Conservation (phyloP, 164 flowering plant genomes). For the Dillenia turbinata region DNA sequence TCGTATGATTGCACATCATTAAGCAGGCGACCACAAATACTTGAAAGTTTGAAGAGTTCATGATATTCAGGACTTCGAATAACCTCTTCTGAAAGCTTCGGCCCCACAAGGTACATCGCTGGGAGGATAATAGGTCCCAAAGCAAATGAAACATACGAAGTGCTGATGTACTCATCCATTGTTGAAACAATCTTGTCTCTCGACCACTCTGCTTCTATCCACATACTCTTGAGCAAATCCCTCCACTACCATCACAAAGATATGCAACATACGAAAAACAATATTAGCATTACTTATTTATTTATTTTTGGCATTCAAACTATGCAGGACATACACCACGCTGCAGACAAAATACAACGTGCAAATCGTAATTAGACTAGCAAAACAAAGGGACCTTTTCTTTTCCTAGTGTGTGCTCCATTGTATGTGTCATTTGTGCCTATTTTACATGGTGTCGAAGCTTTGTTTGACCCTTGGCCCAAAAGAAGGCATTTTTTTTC, state of each 20-base stretch:
- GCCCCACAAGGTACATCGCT: slow-evolving; percentile 27
- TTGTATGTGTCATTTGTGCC: too few species aligned
- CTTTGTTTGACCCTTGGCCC: too few species aligned
- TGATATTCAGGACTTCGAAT: slow-evolving; percentile 20
- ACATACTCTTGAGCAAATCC: slow-evolving; percentile 21
- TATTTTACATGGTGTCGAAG: too few species aligned
- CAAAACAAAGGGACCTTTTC: too few species aligned
- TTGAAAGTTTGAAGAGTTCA: slow-evolving; percentile 17
- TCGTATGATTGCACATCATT: slow-evolving; percentile 25
- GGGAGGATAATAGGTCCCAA: slow-evolving; percentile 32
- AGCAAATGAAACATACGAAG: slow-evolving; percentile 24
- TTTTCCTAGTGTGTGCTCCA: too few species aligned
- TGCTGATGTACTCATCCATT: slow-evolving; percentile 22
- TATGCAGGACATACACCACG: too few species aligned
- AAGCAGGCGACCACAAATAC: slow-evolving; percentile 29
- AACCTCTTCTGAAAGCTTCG: slow-evolving; percentile 21
- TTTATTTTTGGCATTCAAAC: too few species aligned
- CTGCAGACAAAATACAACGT: too few species aligned
- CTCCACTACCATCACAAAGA: slow-evolving; percentile 19
- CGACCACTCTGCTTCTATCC: slow-evolving; percentile 32
- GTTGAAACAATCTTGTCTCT: slow-evolving; percentile 17
- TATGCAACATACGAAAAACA: not conserved
- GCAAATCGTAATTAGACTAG: too few species aligned
- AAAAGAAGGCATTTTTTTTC: too few species aligned
- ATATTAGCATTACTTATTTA: not conserved